A percentile compares a stretch with the other conserved stretches of the same genome.
phyloP scores from a whole-genome alignment of 371 early-diverging fungal genomes.

The Mortierella sp. region DNA sequence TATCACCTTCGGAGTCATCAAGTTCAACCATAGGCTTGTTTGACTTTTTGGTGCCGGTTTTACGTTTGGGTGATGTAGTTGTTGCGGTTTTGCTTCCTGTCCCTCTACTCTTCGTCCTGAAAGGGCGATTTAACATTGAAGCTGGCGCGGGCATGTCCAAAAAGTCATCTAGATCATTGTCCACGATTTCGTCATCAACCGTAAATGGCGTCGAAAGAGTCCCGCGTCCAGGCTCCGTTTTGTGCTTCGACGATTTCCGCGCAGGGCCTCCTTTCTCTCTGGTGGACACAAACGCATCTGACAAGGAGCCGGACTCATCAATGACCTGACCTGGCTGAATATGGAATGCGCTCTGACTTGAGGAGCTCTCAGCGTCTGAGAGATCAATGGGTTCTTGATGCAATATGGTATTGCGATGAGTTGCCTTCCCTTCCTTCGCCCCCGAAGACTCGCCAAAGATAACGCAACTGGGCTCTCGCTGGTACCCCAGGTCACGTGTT shows the following conservation, averaged over 20 bases:
- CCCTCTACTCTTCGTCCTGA: slow-evolving; percentile 12
- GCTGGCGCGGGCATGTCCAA: slow-evolving; percentile 36
- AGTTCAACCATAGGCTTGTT: slow-evolving; percentile 15
- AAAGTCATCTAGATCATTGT: slow-evolving; percentile 43
- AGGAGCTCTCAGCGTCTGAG: slow-evolving; percentile 18
- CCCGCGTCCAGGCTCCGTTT: slow-evolving; percentile 1
- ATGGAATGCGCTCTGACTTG: slow-evolving; percentile 35
- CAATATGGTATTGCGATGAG: too few species aligned
- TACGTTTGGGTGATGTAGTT: slow-evolving; percentile 5
- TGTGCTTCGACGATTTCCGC: not conserved
- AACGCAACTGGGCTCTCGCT: not conserved
- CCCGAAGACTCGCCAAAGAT: slow-evolving; percentile 3
- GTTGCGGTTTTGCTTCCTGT: not conserved
- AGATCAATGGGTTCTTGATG: slow-evolving; percentile 12
- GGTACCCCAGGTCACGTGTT: not conserved
- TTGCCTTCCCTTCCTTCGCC: slow-evolving; percentile 1
- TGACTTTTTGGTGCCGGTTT: slow-evolving; percentile 9
- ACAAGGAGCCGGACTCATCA: not conserved
- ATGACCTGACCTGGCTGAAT: slow-evolving; percentile 41
- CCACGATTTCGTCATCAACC: not conserved
- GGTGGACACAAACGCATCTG: slow-evolving; percentile 8
- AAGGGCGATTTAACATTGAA: slow-evolving; percentile 37
- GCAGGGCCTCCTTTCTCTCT: not conserved
- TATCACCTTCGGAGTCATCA: slow-evolving; percentile 34
- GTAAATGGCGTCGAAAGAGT: not conserved